A percentile compares a stretch with the other conserved stretches of the same genome.
phyloP scores from a whole-genome alignment of 1,284 basidiomycete genomes.

The Chiua sp. region DNA sequence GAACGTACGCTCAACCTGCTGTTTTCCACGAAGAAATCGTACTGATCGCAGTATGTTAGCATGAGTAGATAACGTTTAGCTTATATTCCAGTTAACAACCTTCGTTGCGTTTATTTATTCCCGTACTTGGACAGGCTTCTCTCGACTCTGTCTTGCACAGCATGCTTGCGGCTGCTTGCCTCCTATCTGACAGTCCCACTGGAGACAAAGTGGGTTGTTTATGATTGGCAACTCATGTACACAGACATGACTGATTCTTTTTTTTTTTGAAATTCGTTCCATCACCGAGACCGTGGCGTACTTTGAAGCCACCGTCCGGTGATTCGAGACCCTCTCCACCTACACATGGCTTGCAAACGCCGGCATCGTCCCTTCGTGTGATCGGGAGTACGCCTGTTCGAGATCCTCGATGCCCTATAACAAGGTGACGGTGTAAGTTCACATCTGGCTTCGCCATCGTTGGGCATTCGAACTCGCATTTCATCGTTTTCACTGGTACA shows the following conservation, averaged over 20 bases:
- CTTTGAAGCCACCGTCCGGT: slow-evolving; percentile 66
- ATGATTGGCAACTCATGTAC: not conserved
- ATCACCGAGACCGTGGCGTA: slow-evolving; percentile 65
- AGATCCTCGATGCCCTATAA: slow-evolving; percentile 62
- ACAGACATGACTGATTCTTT: not conserved
- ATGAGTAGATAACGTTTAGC: slow-evolving; percentile 76
- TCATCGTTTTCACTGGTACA: slow-evolving; percentile 42
- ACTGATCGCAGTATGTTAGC: slow-evolving; percentile 40
- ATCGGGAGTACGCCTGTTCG: slow-evolving; percentile 61
- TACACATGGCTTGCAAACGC: slow-evolving; percentile 69
- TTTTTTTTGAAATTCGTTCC: too few species aligned
- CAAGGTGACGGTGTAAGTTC: slow-evolving; percentile 36
- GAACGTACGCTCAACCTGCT: slow-evolving; percentile 55
- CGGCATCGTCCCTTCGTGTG: slow-evolving; percentile 70
- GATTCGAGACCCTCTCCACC: slow-evolving; percentile 71
- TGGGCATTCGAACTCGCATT: not conserved
- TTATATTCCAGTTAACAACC: slow-evolving; percentile 68
- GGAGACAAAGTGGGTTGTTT: slow-evolving; percentile 59
- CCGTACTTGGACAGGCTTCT: not conserved
- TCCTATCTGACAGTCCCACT: slow-evolving; percentile 57
- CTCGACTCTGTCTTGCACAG: slow-evolving; percentile 36
- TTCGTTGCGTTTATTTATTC: not conserved
- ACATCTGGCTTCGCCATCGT: not conserved
- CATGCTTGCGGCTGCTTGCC: slow-evolving; percentile 64
- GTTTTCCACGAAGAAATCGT: not conserved